These are phyloP conservation scores for Canavalia ensiformis DNA, from an alignment of 306 rosid species.

Conservation along the genomic window DNA sequence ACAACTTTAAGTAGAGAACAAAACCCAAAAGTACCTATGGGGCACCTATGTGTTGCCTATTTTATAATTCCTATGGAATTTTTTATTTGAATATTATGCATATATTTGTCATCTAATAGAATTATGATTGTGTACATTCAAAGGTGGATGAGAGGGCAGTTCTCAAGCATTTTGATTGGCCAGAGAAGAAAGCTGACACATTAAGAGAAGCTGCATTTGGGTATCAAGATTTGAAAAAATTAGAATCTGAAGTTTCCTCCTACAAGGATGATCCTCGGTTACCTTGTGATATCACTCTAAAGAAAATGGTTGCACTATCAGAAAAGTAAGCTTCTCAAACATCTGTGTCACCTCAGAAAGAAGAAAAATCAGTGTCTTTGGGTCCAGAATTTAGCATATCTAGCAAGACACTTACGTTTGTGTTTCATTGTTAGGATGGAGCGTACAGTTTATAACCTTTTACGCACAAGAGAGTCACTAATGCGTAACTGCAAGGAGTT, in stretches of 20 bases:
- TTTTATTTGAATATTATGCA: neutral
- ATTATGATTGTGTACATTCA: constrained; percentile 33
- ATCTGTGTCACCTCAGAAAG: neutral
- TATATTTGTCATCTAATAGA: constrained; percentile 8
- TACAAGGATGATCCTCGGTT: constrained; percentile 76
- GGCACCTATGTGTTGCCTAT: too few species aligned
- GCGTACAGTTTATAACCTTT: constrained; percentile 82
- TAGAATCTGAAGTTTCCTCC: constrained; percentile 86
- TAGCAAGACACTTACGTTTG: neutral
- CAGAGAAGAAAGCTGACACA: constrained; percentile 98
- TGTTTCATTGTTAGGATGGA: constrained; percentile 76
- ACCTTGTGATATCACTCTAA: constrained; percentile 85
- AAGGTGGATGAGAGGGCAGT: constrained; percentile 99
- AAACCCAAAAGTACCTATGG: too few species aligned
- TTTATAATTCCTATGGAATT: neutral
- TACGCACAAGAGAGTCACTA: constrained; percentile 83
- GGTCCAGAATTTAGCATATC: neutral
- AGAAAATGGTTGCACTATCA: constrained; percentile 90
- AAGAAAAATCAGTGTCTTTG: neutral
- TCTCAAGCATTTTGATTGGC: constrained; percentile 96
- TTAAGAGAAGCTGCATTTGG: constrained; percentile 96
- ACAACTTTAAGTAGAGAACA: too few species aligned
- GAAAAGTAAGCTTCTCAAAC: constrained; percentile 72
- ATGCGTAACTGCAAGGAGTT: constrained; percentile 88
- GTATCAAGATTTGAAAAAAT: constrained; percentile 82